phyloP scores from a whole-genome alignment of 257 asterid species.

The Solanum stenotomum region DNA sequence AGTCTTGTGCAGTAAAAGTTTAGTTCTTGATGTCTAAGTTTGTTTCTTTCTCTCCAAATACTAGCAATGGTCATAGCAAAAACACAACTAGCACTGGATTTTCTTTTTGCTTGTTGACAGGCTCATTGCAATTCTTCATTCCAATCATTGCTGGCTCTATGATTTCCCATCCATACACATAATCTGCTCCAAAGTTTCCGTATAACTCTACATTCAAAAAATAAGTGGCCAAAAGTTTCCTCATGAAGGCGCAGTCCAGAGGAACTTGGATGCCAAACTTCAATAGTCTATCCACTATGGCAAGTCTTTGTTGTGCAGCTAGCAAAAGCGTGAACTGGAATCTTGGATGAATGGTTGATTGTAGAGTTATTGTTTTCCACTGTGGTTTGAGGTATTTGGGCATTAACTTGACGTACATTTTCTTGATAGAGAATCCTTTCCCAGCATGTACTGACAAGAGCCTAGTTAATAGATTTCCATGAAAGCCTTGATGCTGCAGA shows the following conservation, averaged over 20 bases:
- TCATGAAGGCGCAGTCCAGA: too few relatives aligned
- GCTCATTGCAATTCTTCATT: neutral
- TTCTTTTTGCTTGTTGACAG: neutral
- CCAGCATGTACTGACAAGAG: neutral
- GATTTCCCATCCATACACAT: too few relatives aligned
- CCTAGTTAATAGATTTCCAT: neutral
- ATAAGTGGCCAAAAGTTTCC: too few relatives aligned
- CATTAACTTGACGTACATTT: neutral
- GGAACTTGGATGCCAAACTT: neutral
- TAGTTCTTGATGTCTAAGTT: too few relatives aligned
- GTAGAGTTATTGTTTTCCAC: neutral
- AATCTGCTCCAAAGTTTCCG: too few relatives aligned
- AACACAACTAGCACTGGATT: neutral
- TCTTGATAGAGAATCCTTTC: neutral
- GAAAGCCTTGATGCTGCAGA: neutral
- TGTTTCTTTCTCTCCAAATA: neutral
- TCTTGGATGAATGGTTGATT: neutral
- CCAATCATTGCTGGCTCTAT: too few relatives aligned
- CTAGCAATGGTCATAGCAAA: neutral
- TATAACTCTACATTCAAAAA: too few relatives aligned
- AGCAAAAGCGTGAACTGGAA: neutral
- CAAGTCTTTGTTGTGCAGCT: neutral
- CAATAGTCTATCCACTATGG: neutral
- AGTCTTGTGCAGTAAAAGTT: too few relatives aligned
- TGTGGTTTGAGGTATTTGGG: neutral